phyloP scores from a whole-genome alignment of 2,329 filamentous ascomycete genomes.

The Geosmithia putterillii region DNA sequence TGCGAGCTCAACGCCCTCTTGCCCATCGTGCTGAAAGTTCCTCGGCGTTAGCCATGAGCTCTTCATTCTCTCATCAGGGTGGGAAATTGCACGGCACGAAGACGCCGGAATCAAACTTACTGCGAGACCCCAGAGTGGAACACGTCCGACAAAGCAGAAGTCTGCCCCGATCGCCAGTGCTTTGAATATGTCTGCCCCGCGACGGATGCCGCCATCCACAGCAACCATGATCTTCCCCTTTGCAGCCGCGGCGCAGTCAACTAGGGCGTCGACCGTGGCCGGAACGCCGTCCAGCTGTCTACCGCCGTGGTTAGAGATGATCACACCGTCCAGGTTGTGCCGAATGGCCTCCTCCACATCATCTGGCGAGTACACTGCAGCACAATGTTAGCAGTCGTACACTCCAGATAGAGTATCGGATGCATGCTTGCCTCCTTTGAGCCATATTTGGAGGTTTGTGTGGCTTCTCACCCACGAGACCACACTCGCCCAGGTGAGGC shows the following conservation, averaged over 20 bases:
- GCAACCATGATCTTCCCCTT: constrained; percentile 25
- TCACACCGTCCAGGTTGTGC: constrained; percentile 22
- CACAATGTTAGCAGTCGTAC: not conserved
- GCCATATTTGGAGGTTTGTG: constrained; percentile 28
- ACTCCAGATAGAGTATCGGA: constrained; percentile 2
- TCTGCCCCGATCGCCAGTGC: constrained; percentile 26
- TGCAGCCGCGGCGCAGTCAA: constrained; percentile 35
- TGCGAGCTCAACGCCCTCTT: constrained; percentile 15
- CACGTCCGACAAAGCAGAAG: constrained; percentile 29
- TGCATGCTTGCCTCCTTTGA: constrained; percentile 20
- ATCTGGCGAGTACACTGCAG: constrained; percentile 6
- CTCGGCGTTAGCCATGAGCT: not conserved
- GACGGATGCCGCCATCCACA: constrained; percentile 27
- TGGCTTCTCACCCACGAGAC: constrained; percentile 46
- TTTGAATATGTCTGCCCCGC: constrained; percentile 26
- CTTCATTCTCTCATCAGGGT: not conserved
- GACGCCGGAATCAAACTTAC: constrained; percentile 4
- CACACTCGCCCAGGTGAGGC: constrained; percentile 50
- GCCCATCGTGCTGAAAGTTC: constrained; percentile 12
- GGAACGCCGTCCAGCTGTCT: constrained; percentile 25
- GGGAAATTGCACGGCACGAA: not conserved
- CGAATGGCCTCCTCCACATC: constrained; percentile 8
- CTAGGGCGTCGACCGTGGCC: constrained; percentile 40
- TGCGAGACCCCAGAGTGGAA: constrained; percentile 20
- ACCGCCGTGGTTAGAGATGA: constrained; percentile 29